These are phyloP conservation scores for Pyrenophora seminiperda DNA, from an alignment of 2,329 filamentous ascomycete genomes.

Conservation along the genomic window DNA sequence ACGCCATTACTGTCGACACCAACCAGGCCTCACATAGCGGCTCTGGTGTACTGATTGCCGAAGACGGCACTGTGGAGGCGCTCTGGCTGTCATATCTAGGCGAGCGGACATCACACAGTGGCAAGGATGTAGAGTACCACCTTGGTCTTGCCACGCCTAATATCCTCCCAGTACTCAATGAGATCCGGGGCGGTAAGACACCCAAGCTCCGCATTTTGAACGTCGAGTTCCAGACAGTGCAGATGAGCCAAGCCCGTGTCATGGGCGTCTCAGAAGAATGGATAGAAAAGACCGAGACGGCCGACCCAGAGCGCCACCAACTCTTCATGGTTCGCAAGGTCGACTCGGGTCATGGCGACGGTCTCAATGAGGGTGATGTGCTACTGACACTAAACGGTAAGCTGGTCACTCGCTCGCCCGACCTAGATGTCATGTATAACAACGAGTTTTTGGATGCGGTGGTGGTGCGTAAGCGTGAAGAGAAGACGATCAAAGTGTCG, in stretches of 20 bases:
- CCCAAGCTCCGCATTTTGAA: constrained; percentile 89
- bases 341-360: constrained; percentile 64
- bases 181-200: constrained; percentile 78
- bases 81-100: constrained; percentile 97
- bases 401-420: constrained; percentile 88
- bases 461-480: constrained; percentile 82
- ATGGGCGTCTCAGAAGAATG: constrained; percentile 97
- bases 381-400: constrained; percentile 89
- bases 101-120: constrained; percentile 76
- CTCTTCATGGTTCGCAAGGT: constrained; percentile 98
- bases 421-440: constrained; percentile 96
- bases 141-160: constrained; percentile 89
- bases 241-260: constrained; percentile 94
- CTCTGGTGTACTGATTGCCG: constrained; percentile 86
- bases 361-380: constrained; percentile 87
- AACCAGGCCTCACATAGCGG: constrained; percentile 89
- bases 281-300: constrained; percentile 86
- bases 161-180: constrained; percentile 82
- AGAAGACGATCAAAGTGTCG: constrained; percentile 75
- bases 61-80: constrained; percentile 91
- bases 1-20: constrained; percentile 96
- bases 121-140: constrained; percentile 95
- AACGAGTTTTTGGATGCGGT: constrained; percentile 81
- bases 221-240: constrained; percentile 91
- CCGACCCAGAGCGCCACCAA: constrained; percentile 91